These are phyloP conservation scores for Pseudogymnoascus sp. DNA, from an alignment of 2,329 filamentous ascomycete genomes.

Conservation along the genomic window DNA sequence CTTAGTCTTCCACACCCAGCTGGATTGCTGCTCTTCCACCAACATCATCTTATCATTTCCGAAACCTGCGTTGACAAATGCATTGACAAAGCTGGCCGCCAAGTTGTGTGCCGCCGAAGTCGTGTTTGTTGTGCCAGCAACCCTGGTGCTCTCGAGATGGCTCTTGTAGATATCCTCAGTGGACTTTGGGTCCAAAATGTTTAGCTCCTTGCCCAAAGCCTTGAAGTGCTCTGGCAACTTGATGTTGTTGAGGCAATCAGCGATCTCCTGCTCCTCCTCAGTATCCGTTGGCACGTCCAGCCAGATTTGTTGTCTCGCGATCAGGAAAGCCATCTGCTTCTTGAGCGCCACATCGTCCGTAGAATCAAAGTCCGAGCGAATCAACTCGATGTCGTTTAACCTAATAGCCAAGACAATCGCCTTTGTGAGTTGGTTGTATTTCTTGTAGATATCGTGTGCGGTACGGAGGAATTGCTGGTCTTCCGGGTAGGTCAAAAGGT, in stretches of 20 bases:
- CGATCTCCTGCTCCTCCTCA: constrained; percentile 64
- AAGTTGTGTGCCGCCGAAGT: constrained; percentile 95
- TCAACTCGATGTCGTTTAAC: constrained; percentile 77
- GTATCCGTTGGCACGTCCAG: constrained; percentile 56
- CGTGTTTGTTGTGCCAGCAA: constrained; percentile 85
- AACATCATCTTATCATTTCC: constrained; percentile 98
- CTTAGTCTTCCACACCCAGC: constrained; percentile 99
- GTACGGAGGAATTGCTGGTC: constrained; percentile 92
- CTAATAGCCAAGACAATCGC: constrained; percentile 92
- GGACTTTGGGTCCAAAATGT: constrained; percentile 91
- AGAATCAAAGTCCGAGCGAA: constrained; percentile 71
- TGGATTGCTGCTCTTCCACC: constrained; percentile 76
- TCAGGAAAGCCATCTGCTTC: constrained; percentile 89
- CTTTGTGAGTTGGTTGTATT: constrained; percentile 87
- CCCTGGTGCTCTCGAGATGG: constrained; percentile 89
- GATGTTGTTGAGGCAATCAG: constrained; percentile 79
- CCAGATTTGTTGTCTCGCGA: constrained; percentile 84
- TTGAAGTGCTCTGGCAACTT: constrained; percentile 90
- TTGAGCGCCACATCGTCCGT: constrained; percentile 74
- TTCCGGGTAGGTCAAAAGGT: constrained; percentile 92
- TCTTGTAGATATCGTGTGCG: constrained; percentile 86
- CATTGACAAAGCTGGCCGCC: constrained; percentile 92
- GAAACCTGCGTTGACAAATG: constrained; percentile 92
- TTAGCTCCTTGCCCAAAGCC: constrained; percentile 85
- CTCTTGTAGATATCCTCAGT: constrained; percentile 99